Base-by-base conservation (phyloP, 202 grass and related monocot species). In the Hordeum pubiflorum region DNA sequence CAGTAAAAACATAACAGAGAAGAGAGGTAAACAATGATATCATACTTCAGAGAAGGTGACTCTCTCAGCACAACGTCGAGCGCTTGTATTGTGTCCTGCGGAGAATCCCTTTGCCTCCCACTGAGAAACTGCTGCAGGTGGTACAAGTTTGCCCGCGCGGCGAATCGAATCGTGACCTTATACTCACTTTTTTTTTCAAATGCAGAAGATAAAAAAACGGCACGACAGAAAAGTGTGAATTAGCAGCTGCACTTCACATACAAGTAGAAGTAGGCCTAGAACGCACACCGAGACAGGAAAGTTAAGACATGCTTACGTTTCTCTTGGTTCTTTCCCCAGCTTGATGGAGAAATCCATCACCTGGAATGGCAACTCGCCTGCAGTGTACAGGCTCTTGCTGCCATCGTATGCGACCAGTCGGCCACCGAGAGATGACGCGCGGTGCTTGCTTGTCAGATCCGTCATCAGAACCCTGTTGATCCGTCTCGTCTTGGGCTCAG, bases 61-160 rank as follows among this genome's bases (percentile, higher is more conserved):
- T 97, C 91, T 76, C 94, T 90, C 15, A 97, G 52, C 48, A 86
- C 91, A 41, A 94, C 79, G 69, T 94, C 94, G 31, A 97, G 86
- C 6, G 75, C 91, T 79, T 97, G 94, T 41, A 97, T 94, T 0
- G 89, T 70, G 36, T 94, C 86, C 36, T 94, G 88, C 0, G 89
- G 88, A 0, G 73, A 74, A 14, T 92, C 91, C 56, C 79, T 87
- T 8, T 87, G 75, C 29, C 4, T 77, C 24, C 82, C 76, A 8
- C 6, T 0, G 2, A 94, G 46, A 69, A 97, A 97, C 18, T 87
- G 44, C 40, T 72, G 82, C 11, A 97, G 79, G 41, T 87, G 73
- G 61, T 86, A 65, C 41, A 94, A 20, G 80, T 94, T 83, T 69
- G 89, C 65, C 7, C 73, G 44, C 10, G 75, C 68, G 0, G 66